Evolutionary conservation across 164 flowering plant species (phyloP).

Genomic region (Litsea cubeba): DNA sequence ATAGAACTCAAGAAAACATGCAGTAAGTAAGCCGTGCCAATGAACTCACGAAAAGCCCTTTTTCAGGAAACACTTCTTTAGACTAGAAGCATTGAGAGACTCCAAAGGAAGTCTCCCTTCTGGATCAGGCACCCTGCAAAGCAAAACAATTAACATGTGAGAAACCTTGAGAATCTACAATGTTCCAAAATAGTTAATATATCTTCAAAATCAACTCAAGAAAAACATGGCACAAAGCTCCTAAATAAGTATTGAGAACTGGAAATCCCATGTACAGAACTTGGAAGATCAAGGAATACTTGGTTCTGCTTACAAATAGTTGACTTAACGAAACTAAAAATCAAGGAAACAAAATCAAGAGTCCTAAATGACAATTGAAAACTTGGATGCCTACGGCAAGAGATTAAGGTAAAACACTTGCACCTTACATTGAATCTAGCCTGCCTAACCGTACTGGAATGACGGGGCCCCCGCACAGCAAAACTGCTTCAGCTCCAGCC

Average conservation of each 20-base stretch:
- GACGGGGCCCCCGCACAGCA: constrained; percentile 77
- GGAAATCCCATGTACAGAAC: not conserved
- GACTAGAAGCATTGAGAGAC: constrained; percentile 61
- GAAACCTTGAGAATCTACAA: not conserved
- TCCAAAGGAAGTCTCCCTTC: constrained; percentile 86
- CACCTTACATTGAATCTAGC: constrained; percentile 61
- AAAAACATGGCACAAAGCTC: not conserved
- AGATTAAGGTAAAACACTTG: not conserved
- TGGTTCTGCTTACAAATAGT: not conserved
- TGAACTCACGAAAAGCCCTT: constrained; percentile 91
- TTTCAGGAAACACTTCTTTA: constrained; percentile 65
- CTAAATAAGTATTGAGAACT: not conserved
- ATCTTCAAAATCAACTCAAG: not conserved
- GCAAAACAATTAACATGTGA: constrained; percentile 3
- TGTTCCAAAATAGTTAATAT: not conserved
- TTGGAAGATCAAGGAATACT: not conserved
- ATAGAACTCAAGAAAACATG: not conserved
- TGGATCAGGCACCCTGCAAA: constrained; percentile 70
- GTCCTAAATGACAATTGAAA: not conserved
- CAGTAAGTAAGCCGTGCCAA: not conserved
- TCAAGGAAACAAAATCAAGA: not conserved
- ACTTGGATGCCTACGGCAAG: not conserved
- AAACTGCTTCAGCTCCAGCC: constrained; percentile 92
- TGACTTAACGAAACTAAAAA: too few relatives aligned
- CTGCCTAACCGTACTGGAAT: constrained; percentile 75